Percentiles rank a stretch among this genome's conserved stretches.
phyloP scores from a whole-genome alignment of 2,329 filamentous ascomycete species.

The Colletotrichum simmondsii region DNA sequence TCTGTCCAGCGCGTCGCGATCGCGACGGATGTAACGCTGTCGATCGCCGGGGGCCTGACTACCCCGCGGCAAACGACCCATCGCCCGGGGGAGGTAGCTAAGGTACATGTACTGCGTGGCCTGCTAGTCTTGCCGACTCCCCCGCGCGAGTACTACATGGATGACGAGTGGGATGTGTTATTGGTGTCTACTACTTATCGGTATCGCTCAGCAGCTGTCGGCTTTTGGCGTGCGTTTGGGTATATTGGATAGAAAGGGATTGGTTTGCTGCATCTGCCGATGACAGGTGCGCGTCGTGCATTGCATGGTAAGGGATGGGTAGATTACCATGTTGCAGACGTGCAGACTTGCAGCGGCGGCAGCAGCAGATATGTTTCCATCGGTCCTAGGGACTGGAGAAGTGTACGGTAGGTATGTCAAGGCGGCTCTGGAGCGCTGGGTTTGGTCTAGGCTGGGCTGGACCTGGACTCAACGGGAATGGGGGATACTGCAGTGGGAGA shows the following conservation, averaged over 20 bases:
- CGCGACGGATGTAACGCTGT: not conserved
- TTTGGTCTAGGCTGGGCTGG: not conserved
- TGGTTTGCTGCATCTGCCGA: not conserved
- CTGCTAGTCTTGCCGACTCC: not conserved
- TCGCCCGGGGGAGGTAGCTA: not conserved
- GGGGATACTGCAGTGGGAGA: not conserved
- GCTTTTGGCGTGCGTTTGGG: not conserved
- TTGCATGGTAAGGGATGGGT: not conserved
- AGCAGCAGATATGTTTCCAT: too few species aligned
- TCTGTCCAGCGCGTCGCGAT: conserved; percentile 1
- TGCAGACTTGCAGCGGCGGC: too few species aligned
- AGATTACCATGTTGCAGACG: not conserved
- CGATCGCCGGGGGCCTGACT: not conserved
- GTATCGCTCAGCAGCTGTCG: not conserved
- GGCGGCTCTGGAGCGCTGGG: not conserved
- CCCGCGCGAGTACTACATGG: not conserved
- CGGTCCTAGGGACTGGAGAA: too few species aligned
- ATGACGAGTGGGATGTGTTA: too few species aligned
- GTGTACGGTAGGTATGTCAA: not conserved
- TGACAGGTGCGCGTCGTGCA: not conserved
- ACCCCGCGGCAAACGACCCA: not conserved
- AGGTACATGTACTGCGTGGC: too few species aligned
- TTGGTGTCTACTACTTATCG: not conserved
- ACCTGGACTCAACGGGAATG: not conserved
- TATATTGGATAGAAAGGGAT: not conserved